Percentiles rank a stretch among this genome's conserved stretches.
These are phyloP conservation scores for Kwoniella bestiolae DNA, from an alignment of 768 basidiomycete genomes.

Conservation along the genomic window DNA sequence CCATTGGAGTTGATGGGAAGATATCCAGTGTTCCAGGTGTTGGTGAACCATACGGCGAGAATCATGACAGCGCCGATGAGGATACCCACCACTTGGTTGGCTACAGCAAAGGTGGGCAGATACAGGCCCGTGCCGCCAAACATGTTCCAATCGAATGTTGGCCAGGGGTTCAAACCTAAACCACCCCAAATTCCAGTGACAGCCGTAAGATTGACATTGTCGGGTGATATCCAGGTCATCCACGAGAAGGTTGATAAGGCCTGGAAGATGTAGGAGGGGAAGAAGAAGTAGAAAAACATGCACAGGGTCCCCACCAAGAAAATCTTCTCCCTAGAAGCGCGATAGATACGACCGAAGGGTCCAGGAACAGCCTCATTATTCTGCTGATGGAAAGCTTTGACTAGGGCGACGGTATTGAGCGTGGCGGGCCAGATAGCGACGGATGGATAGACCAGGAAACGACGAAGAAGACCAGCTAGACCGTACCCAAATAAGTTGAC, in stretches of 20 bases:
- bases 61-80: constrained; percentile 33
- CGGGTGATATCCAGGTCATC: constrained; percentile 59
- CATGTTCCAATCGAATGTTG: constrained; percentile 59
- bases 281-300: constrained; percentile 47
- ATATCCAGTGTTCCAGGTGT: constrained; percentile 51
- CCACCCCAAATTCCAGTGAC: constrained; percentile 51
- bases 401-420: constrained; percentile 11
- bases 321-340: constrained; percentile 17
- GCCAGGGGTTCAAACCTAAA: constrained; percentile 55
- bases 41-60: constrained; percentile 30
- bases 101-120: constrained; percentile 59
- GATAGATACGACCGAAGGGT: constrained; percentile 70
- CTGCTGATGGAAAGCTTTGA: constrained; percentile 45
- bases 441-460: constrained; percentile 92
- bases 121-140: constrained; percentile 49
- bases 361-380: constrained; percentile 93
- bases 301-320: constrained; percentile 10
- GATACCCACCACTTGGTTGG: constrained; percentile 58
- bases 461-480: constrained; percentile 83
- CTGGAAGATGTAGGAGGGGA: constrained; percentile 44
- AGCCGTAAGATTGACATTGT: constrained; percentile 56
- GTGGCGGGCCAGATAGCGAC: constrained; percentile 18
- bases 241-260: constrained; percentile 50
- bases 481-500: constrained; percentile 93
- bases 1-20: constrained; percentile 57